Base-by-base conservation (phyloP, 306 rosid species). In the Myrica gale region DNA sequence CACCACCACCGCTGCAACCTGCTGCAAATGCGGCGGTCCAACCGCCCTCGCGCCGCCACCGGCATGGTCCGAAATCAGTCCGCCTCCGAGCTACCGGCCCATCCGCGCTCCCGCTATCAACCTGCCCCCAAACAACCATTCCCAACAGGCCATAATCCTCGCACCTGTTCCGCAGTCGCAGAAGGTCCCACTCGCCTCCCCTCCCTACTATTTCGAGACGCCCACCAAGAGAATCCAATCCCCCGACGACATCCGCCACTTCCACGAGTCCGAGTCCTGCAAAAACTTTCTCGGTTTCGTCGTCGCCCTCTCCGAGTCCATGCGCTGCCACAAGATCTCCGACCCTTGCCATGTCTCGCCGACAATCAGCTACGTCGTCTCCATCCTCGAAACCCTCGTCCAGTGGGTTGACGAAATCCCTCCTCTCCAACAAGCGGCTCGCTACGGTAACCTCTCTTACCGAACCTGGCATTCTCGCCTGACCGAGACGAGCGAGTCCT, bases 81-180 rank as follows among this genome's bases (percentile, higher is more conserved):
- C 97, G 1, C 97, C 97, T 1, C 97, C 97, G 0, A 43, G 74
- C 58, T 90, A 95, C 87, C 92, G 97, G 1, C 97, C 99, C 68
- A 95, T 92, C 72, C 84, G 96, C 55, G 91, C 99, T 26, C 97
- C 99, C 3, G 97, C 98, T 2, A 54, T 92, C 61, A 85, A 88
- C 75, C 78, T 85, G 74, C 98, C 97, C 0, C 96, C 97, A 0
- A 88, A 87, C 74, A 80, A 78, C 4, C 47, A 81, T 75, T 62
- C 93, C 3, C 86, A 87, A 15, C 92, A 91, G 37, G 86, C 96
- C 78, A 92, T 95, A 76, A 90, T 95, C 46, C 96, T 92, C 26
- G 76, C 99, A 4, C 97, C 99, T 0, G 92, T 92, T 54, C 99
- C 99, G 0, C 95, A 90, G 7, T 17, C 97, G 62, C 93, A 90